Conservation (phyloP, 139 green algal species). For the Diplosphaera chodatii region DNA sequence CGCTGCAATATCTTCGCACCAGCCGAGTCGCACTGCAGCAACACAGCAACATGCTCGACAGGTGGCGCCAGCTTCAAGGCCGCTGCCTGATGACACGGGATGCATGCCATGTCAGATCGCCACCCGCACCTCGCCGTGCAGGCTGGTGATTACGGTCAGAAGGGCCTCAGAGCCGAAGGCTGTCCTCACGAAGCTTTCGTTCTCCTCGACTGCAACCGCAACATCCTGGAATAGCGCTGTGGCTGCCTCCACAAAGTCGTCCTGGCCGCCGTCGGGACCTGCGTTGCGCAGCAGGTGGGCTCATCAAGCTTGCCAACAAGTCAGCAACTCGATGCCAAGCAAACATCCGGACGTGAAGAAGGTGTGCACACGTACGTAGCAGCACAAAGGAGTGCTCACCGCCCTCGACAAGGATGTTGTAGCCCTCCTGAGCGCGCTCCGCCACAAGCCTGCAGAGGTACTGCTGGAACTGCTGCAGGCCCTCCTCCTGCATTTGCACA, state of each 20-base stretch:
- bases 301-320: too few relatives aligned
- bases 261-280: conserved; percentile 4
- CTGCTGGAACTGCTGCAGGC: conserved; percentile 47
- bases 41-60: too few relatives aligned
- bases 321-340: too few relatives aligned
- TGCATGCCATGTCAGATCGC: conserved; percentile 22
- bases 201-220: conserved; percentile 68
- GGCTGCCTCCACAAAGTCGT: conserved; percentile 65
- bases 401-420: conserved; percentile 39
- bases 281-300: conserved; percentile 13
- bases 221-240: conserved; percentile 78
- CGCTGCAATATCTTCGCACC: conserved; percentile 61
- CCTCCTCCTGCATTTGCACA: conserved; percentile 70
- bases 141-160: conserved; percentile 42
- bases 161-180: conserved; percentile 64
- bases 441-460: conserved; percentile 50
- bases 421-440: conserved; percentile 41
- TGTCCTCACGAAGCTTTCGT: conserved; percentile 57
- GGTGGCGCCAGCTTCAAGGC: too few relatives aligned
- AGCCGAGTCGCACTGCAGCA: background rate
- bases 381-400: background rate
- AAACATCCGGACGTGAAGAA: too few relatives aligned
- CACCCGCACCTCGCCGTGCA: conserved; percentile 15
- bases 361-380: too few relatives aligned
- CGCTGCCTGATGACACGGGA: too few relatives aligned